Evolutionary conservation across 1,139 yeast genomes (phyloP).

Genomic region (Kodamaea sp.): DNA sequence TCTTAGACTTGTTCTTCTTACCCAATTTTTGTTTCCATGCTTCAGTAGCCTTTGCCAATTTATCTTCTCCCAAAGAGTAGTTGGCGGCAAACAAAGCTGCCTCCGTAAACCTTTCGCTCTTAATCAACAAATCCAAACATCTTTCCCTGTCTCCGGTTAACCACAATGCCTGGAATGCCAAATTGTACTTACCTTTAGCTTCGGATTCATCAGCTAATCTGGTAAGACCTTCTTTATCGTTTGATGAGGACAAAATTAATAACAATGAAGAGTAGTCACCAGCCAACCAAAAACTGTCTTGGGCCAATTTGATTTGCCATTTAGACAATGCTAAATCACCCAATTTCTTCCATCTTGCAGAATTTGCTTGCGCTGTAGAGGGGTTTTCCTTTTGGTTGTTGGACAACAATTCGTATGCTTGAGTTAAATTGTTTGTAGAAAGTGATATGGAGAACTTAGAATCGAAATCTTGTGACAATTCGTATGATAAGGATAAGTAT

Average conservation of each 20-base stretch:
- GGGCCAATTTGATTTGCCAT: slow-evolving; percentile 83
- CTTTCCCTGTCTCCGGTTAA: slow-evolving; percentile 66
- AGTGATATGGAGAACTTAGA: slow-evolving; percentile 75
- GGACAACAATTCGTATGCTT: slow-evolving; percentile 73
- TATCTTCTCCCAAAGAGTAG: slow-evolving; percentile 56
- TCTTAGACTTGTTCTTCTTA: slow-evolving; percentile 51
- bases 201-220: slow-evolving; percentile 67
- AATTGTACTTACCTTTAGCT: slow-evolving; percentile 73
- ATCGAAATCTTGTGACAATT: slow-evolving; percentile 80
- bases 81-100: slow-evolving; percentile 82
- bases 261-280: slow-evolving; percentile 81
- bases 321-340: slow-evolving; percentile 82
- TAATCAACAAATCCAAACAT: slow-evolving; percentile 66
- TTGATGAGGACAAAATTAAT: slow-evolving; percentile 80
- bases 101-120: slow-evolving; percentile 76
- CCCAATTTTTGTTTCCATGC: slow-evolving; percentile 67
- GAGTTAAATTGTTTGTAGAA: slow-evolving; percentile 67
- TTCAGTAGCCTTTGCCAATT: slow-evolving; percentile 48
- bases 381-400: slow-evolving; percentile 53
- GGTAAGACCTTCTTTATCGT: slow-evolving; percentile 59
- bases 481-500: slow-evolving; percentile 75
- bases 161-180: slow-evolving; percentile 95
- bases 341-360: slow-evolving; percentile 79
- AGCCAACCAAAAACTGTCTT: slow-evolving; percentile 77
- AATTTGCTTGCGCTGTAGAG: slow-evolving; percentile 34